Percentiles rank a stretch among this genome's conserved stretches.
phyloP scores from a whole-genome alignment of 1,139 yeast species.

The Magnusiomyces clavatus region DNA sequence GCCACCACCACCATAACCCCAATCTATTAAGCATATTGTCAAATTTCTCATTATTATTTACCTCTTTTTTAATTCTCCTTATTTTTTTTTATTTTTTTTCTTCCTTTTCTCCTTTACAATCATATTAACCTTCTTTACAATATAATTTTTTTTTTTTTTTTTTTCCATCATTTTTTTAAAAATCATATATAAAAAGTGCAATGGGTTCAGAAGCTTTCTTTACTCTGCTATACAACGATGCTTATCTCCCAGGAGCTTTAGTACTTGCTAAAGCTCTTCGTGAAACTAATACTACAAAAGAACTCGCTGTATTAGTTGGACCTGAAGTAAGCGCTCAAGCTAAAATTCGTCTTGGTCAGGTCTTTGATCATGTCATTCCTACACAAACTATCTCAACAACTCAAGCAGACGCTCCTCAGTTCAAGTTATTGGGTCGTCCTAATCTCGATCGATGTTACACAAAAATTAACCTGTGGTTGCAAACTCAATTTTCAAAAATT shows the following conservation, averaged over 20 bases:
- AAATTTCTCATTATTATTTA: too few relatives aligned
- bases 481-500: constrained; percentile 50
- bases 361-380: constrained; percentile 30
- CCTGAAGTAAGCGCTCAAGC: constrained; percentile 22
- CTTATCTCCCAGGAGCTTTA: constrained; percentile 71
- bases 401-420: constrained; percentile 28
- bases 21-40: too few relatives aligned
- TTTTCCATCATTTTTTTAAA: background rate
- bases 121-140: too few relatives aligned
- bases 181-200: background rate
- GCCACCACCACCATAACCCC: too few relatives aligned
- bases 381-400: constrained; percentile 29
- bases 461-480: constrained; percentile 66
- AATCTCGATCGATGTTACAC: constrained; percentile 68
- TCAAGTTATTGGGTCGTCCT: constrained; percentile 53
- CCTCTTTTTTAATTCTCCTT: too few relatives aligned
- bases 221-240: constrained; percentile 56
- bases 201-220: constrained; percentile 42
- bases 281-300: constrained; percentile 18
- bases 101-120: too few relatives aligned
- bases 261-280: constrained; percentile 46
- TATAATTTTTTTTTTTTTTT: background rate
- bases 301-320: constrained; percentile 32
- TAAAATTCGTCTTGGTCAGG: constrained; percentile 21
- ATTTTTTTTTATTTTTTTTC: too few relatives aligned